phyloP scores from a whole-genome alignment of 805 yeast genomes.

The Metschnikowia koreensis region DNA sequence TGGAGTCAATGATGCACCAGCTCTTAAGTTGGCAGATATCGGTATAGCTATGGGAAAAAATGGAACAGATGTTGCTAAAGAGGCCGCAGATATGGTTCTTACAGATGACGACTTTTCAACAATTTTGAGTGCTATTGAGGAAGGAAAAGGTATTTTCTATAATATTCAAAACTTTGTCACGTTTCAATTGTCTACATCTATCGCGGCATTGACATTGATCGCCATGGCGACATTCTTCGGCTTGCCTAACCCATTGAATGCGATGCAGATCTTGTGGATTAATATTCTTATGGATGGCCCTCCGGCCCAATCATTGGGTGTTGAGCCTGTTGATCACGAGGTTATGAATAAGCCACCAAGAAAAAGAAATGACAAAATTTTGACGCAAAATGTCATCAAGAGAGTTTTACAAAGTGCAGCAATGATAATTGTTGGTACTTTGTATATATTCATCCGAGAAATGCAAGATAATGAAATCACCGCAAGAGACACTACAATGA shows the following conservation, averaged over 20 bases:
- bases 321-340: conserved; percentile 94
- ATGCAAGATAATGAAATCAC: conserved; percentile 83
- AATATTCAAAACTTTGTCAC: conserved; percentile 94
- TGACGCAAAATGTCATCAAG: conserved; percentile 65
- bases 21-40: conserved; percentile 90
- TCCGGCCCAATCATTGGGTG: conserved; percentile 96
- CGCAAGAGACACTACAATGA: conserved; percentile 97
- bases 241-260: conserved; percentile 90
- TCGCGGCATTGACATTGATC: conserved; percentile 88
- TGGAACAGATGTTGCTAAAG: conserved; percentile 98
- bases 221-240: conserved; percentile 85
- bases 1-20: conserved; percentile 99
- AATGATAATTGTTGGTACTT: conserved; percentile 80
- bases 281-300: conserved; percentile 99
- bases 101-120: conserved; percentile 97
- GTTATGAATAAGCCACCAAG: conserved; percentile 98
- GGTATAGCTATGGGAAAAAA: conserved; percentile 92
- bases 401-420: conserved; percentile 75
- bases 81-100: conserved; percentile 96
- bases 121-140: conserved; percentile 88
- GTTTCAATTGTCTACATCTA: conserved; percentile 92
- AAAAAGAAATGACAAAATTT: conserved; percentile 76
- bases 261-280: conserved; percentile 98
- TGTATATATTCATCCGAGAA: conserved; percentile 80
- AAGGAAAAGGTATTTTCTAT: conserved; percentile 95